Base-by-base conservation (phyloP, 441 rosid genomes). In the Manihot esculenta region DNA sequence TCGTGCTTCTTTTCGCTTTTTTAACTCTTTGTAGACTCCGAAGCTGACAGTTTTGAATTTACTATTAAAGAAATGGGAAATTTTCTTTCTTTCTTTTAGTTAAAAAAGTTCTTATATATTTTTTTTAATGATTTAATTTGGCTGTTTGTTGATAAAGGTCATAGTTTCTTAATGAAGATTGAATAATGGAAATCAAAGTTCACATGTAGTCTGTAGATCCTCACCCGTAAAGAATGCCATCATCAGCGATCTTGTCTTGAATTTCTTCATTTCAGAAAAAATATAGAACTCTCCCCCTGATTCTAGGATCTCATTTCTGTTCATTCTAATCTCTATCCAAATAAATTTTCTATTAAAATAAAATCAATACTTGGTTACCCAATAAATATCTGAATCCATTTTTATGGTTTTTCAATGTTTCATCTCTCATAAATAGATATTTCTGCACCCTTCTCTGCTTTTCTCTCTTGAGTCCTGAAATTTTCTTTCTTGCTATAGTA, bases 301-400 rank as follows among this genome's bases (percentile, higher is more conserved):
- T 64, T 45, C 18, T 64, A 44, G 68, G 68, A 64, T 64, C 55
- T 64, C 21, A 18, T n/a, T 9, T 21, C 35, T 18, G 21, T 60
- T 60, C 20, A 59, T 18, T 9, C 7, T 1, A 30, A 30, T 30
- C 33, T 1, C 33, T 30, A 30, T n/a, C 33, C 2, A 30, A 30
- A 30, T 30, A 30, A 30, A 30, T 30, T 30, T 30, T 30, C 33
- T 30, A 1, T 30, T 30, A 1, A 2, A 35, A 35, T 35, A 3
- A 35, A 6, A 2, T 35, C 41, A 35, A 35, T 35, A 24, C 2
- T 11, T 5, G 35, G 20, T 27, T 14, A 1, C 41, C 17, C 62
- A 5, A 18, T 9, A 50, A 50, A 18, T 1, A 6, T 35, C 41
- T 35, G 7, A 35, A 35, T 6, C 41, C 41, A 5, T 35, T 35